Percentiles rank a stretch among this genome's conserved stretches.
These are phyloP conservation scores for Alternaria brassicae DNA, from an alignment of 2,329 filamentous ascomycete genomes.

Conservation along the genomic window DNA sequence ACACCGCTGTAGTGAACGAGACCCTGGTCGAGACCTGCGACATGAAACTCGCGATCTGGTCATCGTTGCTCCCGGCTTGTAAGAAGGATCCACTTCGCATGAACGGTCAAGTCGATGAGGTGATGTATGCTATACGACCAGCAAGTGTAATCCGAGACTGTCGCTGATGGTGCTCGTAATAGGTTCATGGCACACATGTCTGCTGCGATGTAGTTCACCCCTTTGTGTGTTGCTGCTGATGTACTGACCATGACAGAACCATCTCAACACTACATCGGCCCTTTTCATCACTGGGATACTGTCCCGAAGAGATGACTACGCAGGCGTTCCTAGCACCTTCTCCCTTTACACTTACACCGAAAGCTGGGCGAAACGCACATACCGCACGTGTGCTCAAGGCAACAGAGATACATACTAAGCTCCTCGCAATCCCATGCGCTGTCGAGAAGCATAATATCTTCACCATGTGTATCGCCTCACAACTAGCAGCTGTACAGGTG, in stretches of 20 bases:
- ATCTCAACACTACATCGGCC: conserved; percentile 51
- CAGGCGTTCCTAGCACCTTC: conserved; percentile 68
- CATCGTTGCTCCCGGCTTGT: conserved; percentile 73
- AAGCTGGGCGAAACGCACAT: conserved; percentile 60
- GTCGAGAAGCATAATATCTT: conserved; percentile 70
- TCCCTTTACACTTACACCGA: conserved; percentile 56
- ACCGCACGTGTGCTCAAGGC: conserved; percentile 80
- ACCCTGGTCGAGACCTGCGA: conserved; percentile 73
- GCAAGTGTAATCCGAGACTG: not conserved
- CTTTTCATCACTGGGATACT: conserved; percentile 45
- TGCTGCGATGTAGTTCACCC: conserved; percentile 53
- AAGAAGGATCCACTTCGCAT: conserved; percentile 74
- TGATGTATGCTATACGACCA: conserved; percentile 61
- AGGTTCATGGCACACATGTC: conserved; percentile 84
- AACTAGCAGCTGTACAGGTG: conserved; percentile 48
- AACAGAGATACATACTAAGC: conserved; percentile 75
- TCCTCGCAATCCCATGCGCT: conserved; percentile 75
- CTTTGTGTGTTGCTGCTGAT: not conserved
- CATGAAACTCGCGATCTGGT: conserved; percentile 73
- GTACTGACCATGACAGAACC: conserved; percentile 24
- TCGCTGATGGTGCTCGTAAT: not conserved
- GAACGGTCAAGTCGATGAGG: conserved; percentile 77
- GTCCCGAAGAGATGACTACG: conserved; percentile 39
- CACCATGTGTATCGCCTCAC: conserved; percentile 38
- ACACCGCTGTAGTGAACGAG: conserved; percentile 31